Percentiles rank a stretch among this genome's conserved stretches.
Evolutionary conservation across 768 basidiomycete species (phyloP).

Genomic region (Lactarius sanguifluus): DNA sequence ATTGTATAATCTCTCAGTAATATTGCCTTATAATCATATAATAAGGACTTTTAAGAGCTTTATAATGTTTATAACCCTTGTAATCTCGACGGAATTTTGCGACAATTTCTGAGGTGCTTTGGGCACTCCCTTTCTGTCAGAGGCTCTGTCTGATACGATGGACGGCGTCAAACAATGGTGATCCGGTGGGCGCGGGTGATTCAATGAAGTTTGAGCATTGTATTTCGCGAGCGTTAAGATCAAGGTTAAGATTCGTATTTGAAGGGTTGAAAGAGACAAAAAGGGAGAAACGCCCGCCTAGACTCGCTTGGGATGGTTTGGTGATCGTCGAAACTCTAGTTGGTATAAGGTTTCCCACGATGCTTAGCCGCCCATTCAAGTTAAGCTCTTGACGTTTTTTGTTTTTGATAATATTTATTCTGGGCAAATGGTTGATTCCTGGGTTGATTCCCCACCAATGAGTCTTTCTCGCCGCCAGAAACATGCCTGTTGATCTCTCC

Average conservation of each 20-base stretch:
- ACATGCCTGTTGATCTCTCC: conserved; percentile 59
- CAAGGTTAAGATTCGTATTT: neutral
- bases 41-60: no score
- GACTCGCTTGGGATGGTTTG: neutral
- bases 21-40: no score
- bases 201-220: neutral
- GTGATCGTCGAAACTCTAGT: conserved; percentile 5
- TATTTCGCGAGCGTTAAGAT: neutral
- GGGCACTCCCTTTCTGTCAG: neutral
- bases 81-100: no score
- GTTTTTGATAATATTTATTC: no score
- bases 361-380: neutral
- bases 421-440: no score
- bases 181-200: conserved; percentile 9
- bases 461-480: conserved; percentile 12
- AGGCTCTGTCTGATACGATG: neutral
- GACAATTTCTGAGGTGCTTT: conserved; percentile 1
- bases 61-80: no score
- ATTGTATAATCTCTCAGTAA: no score
- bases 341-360: conserved; percentile 8
- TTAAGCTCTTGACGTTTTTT: conserved; percentile 12
- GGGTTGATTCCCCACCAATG: neutral
- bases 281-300: no score
- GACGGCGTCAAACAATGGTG: neutral
- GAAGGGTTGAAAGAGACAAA: neutral